Percentiles rank a stretch among this genome's conserved stretches.
phyloP scores from a whole-genome alignment of 2,329 filamentous ascomycete genomes.

The Colletotrichum phormii region DNA sequence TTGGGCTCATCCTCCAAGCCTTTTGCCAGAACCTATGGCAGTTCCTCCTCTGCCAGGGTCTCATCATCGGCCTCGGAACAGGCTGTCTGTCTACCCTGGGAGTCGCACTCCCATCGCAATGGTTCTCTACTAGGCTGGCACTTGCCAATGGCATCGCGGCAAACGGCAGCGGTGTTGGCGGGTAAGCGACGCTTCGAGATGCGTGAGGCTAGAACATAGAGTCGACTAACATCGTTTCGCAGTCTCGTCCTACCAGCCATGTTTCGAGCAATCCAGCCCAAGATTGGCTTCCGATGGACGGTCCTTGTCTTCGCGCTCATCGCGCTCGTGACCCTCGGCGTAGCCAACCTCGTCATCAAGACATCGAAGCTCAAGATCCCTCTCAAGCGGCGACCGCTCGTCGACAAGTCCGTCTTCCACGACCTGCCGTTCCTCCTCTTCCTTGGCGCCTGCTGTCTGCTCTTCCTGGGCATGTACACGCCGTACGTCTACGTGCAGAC shows the following conservation, averaged over 20 bases:
- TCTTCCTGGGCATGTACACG: conserved; percentile 59
- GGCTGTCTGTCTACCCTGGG: conserved; percentile 54
- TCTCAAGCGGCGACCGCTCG: conserved; percentile 20
- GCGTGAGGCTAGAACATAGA: no score
- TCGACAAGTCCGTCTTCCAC: conserved; percentile 46
- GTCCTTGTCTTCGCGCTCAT: conserved; percentile 30
- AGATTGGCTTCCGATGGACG: conserved; percentile 30
- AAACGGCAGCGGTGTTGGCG: conserved; percentile 46
- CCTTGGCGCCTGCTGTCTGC: conserved; percentile 49
- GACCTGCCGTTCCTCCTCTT: conserved; percentile 54
- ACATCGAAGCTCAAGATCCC: conserved; percentile 27
- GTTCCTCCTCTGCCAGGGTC: conserved; percentile 54
- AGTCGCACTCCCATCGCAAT: conserved; percentile 47
- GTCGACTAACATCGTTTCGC: neutral
- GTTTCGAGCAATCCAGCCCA: conserved; percentile 24
- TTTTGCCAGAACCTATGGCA: conserved; percentile 27
- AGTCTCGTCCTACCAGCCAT: conserved; percentile 27
- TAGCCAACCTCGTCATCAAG: conserved; percentile 28
- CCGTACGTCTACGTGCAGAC: conserved; percentile 60
- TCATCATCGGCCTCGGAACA: conserved; percentile 58
- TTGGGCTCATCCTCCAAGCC: conserved; percentile 52
- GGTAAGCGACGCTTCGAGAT: neutral
- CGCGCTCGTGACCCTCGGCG: conserved; percentile 25
- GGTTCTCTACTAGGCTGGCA: conserved; percentile 44
- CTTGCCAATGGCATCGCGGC: conserved; percentile 49